Evolutionary conservation across 1,284 basidiomycete species (phyloP).

Genomic region (Clitocybe nebularis): DNA sequence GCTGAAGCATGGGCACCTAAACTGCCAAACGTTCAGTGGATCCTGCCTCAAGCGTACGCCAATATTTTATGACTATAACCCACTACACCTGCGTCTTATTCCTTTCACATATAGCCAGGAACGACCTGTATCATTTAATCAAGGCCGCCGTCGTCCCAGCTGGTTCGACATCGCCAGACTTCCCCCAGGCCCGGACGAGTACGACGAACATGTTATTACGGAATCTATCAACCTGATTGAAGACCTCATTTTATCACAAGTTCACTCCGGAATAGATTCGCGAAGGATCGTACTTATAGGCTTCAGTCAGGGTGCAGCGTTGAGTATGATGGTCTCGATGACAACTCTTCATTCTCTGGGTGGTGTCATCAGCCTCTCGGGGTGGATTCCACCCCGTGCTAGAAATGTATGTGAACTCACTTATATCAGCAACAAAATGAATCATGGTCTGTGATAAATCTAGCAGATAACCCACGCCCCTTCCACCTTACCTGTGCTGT

Average conservation of each 20-base stretch:
- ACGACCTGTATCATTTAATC: slow-evolving; percentile 29
- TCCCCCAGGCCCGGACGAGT: slow-evolving; percentile 34
- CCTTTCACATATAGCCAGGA: slow-evolving; percentile 19
- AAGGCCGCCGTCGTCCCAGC: slow-evolving; percentile 30
- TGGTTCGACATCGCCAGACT: slow-evolving; percentile 43
- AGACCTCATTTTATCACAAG: slow-evolving; percentile 33
- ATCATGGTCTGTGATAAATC: neutral
- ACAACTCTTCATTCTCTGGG: slow-evolving; percentile 39
- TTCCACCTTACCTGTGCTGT: slow-evolving; percentile 36
- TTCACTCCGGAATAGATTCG: slow-evolving; percentile 33
- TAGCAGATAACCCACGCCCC: slow-evolving; percentile 30
- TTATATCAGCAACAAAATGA: neutral
- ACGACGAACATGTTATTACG: slow-evolving; percentile 33
- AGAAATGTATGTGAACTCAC: slow-evolving; percentile 26
- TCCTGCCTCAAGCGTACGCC: slow-evolving; percentile 41
- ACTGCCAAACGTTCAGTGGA: slow-evolving; percentile 39
- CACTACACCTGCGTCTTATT: slow-evolving; percentile 12
- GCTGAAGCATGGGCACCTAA: slow-evolving; percentile 28
- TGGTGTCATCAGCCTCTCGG: slow-evolving; percentile 40
- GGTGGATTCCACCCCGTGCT: slow-evolving; percentile 37
- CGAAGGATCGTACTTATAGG: slow-evolving; percentile 36
- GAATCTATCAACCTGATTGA: slow-evolving; percentile 36
- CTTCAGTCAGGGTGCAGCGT: slow-evolving; percentile 43
- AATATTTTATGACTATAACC: neutral
- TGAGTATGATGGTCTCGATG: slow-evolving; percentile 34